Evolutionary conservation across 345 rosid species (phyloP), one percentile per base, ranked within the genome.

Genomic region (Brassica cretica): DNA sequence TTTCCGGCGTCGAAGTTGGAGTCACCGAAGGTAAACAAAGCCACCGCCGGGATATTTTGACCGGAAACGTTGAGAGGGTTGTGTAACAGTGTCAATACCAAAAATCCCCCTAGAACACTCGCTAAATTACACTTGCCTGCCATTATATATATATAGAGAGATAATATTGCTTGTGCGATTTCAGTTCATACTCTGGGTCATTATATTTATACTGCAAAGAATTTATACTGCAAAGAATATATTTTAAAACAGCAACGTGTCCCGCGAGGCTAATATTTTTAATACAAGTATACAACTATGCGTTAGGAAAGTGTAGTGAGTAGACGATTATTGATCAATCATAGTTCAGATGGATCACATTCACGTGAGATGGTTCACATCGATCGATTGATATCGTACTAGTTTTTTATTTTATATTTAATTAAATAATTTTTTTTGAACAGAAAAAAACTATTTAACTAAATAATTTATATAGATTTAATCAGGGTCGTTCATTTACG

Each of bases 1-100:
- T 81, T 81, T 61, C 84, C 84, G 0, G 21, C 77, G 41, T 81
- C 83, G 39, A 71, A 76, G 60, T 76, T 61, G 2, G 84, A 81
- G 46, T 81, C 84, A 16, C 84, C 84, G 15, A 81, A 81, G 0
- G 80, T 59, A 41, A 81, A 81, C 74, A 81, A 66, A 11, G 14
- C 70, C 6, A 27, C 74, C 2, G 18, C 7, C 27, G 78, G 66
- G 8, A 25, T 18, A 2, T 4, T 62, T 16, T 79, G 82, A 2
- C 82, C 82, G 70, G 44, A 14, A 49, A 79, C 74, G 14, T 18
- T 49, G 70, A 35, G 68, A 1, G 74, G 70, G 10, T 61, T 78
- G 10, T 66, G 68, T 5, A 60, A 46, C 2, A 78, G 11, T 14
- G 64, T 3, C 2, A 79, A 51, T 27, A 68, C 49, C 61, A 68